These are phyloP conservation scores for Rubus idaeus DNA, from an alignment of 306 rosid species.

Conservation along the genomic window DNA sequence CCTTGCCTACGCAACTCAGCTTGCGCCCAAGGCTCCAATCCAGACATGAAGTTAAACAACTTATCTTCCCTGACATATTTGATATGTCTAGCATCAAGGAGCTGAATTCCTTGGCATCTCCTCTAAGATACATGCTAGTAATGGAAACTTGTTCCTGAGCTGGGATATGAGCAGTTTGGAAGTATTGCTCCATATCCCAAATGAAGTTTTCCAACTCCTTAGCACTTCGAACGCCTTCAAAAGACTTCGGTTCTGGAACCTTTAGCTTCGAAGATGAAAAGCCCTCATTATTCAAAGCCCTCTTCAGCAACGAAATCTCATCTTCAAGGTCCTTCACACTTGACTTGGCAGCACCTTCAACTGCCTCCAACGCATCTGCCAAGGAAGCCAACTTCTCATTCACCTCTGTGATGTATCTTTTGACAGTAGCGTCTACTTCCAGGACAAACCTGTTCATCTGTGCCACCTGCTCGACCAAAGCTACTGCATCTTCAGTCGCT, in stretches of 20 bases:
- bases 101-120: background rate
- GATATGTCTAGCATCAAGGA: background rate
- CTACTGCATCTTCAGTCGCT: too few relatives aligned
- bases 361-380: too few relatives aligned
- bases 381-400: too few relatives aligned
- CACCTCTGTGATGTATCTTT: too few relatives aligned
- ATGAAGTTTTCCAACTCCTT: background rate
- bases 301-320: too few relatives aligned
- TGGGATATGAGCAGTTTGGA: background rate
- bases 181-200: background rate
- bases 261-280: background rate
- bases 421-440: too few relatives aligned
- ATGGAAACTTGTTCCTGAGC: background rate
- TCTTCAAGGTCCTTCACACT: too few relatives aligned
- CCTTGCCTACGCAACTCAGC: background rate
- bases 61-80: constrained; percentile 6
- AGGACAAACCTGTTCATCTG: too few relatives aligned
- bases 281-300: too few relatives aligned
- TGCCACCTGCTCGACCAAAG: too few relatives aligned
- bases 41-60: constrained; percentile 4
- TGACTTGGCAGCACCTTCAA: too few relatives aligned
- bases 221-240: background rate
- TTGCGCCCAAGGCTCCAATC: background rate
- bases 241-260: background rate
- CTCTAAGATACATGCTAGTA: background rate